Conservation (phyloP, 2,329 filamentous ascomycete genomes). For the Fusarium lyarnte region DNA sequence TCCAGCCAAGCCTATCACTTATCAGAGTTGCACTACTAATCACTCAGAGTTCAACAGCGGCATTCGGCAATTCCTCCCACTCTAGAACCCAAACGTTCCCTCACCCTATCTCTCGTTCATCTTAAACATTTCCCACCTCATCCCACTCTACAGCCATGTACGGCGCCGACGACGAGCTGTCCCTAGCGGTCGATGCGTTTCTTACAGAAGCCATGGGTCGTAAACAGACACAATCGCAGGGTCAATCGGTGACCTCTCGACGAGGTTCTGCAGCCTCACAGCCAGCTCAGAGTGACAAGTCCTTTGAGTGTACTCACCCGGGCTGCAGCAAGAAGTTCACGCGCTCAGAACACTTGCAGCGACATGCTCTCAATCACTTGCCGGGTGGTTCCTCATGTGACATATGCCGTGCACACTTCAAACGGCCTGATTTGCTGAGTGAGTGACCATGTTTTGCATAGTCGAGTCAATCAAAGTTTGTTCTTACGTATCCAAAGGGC, state of each 20-base stretch:
- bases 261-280: conserved; percentile 1
- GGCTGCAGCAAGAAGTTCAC: conserved; percentile 64
- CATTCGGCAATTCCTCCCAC: conserved; percentile 8
- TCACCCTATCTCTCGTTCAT: conserved; percentile 2
- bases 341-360: conserved; percentile 65
- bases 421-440: conserved; percentile 63
- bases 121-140: conserved; percentile 10
- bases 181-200: conserved; percentile 8
- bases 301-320: conserved; percentile 52
- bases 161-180: conserved; percentile 6
- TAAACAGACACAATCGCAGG: background rate
- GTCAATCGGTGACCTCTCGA: background rate
- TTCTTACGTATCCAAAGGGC: conserved; percentile 51
- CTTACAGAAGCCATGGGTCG: conserved; percentile 11
- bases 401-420: conserved; percentile 69
- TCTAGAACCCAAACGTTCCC: background rate
- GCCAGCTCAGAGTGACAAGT: conserved; percentile 20
- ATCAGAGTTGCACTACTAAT: background rate
- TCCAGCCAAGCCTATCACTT: background rate
- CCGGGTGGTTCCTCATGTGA: conserved; percentile 64
- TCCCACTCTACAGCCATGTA: conserved; percentile 16
- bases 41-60: background rate
- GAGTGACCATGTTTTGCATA: background rate
- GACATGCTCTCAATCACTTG: conserved; percentile 67
- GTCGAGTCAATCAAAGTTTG: background rate